phyloP scores from a whole-genome alignment of 306 rosid species.

The Quercus gilva region DNA sequence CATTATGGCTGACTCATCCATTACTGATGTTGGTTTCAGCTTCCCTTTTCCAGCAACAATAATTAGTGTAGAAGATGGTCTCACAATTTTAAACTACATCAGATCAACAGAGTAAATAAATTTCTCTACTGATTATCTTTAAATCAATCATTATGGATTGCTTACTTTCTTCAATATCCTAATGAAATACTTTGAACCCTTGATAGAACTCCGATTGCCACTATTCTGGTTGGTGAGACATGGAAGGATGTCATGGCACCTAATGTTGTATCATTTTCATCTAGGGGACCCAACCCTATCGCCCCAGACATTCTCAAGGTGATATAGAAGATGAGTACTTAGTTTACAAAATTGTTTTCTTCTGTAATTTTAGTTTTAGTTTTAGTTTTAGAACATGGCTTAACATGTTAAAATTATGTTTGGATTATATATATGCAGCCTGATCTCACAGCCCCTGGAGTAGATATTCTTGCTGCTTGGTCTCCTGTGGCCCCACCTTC shows the following conservation, averaged over 20 bases:
- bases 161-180: neutral
- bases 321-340: neutral
- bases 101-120: slow-evolving; percentile 14
- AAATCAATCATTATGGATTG: no score
- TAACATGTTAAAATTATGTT: neutral
- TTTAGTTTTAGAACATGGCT: neutral
- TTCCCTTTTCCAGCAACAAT: slow-evolving; percentile 20
- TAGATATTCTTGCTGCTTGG: slow-evolving; percentile 38
- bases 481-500: slow-evolving; percentile 27
- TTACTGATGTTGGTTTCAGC: slow-evolving; percentile 10
- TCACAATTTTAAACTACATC: slow-evolving; percentile 26
- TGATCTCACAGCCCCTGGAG: slow-evolving; percentile 32
- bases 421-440: slow-evolving; percentile 16
- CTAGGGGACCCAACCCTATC: slow-evolving; percentile 33
- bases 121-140: neutral
- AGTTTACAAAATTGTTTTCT: neutral
- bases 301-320: slow-evolving; percentile 36
- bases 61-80: slow-evolving; percentile 17
- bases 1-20: slow-evolving; percentile 18
- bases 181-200: neutral
- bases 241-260: slow-evolving; percentile 32
- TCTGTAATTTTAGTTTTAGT: neutral
- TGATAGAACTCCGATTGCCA: slow-evolving; percentile 29
- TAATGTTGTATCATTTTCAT: slow-evolving; percentile 27
- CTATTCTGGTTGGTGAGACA: slow-evolving; percentile 20